Evolutionary conservation across 495 filamentous ascomycete species (phyloP), one percentile per base, ranked within the genome.

Genomic region (Tuber brumale): DNA sequence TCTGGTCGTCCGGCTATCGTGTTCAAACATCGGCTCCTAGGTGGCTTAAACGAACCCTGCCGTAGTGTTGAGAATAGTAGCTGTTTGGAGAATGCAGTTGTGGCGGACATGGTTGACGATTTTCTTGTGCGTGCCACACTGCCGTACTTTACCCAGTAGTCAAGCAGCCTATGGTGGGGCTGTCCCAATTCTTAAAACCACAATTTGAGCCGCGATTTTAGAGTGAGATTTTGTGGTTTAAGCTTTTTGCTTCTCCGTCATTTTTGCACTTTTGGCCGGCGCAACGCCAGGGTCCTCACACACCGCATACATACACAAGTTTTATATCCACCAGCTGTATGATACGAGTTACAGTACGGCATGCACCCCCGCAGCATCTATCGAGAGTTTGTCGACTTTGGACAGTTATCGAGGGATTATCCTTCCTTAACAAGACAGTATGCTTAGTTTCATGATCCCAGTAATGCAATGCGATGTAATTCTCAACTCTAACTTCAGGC

Each of bases 311-410:
- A 27, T n/a, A 10, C 51, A 23, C 51, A 61, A 61, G 51, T 14
- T 1, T 3, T 61, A 61, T 61, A 61, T 61, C n/a, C 51, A 14
- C 51, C 10, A 23, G 6, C n/a, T 23, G 46, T 12, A 3, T 6
- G 37, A 39, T 39, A 6, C 21, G 19, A 23, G 7, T 5, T 5
- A 57, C 48, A 1, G 23, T 45, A 39, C 69, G 48, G 23, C 1
- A 83, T 83, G 81, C 81, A 83, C 35, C 79, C 81, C 21, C 72
- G 81, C 31, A 83, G 75, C 43, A 79, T 79, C 1, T 83, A 83
- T 16, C 42, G 44, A 42, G 70, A 74, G 43, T 81, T 75, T 41
- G 73, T 76, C 14, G 81, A 83, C 71, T 83, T 83, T 75, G 72
- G 46, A 31, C 75, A 79, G 74, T 46, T 83, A 23, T 76, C 78